Percentiles rank a stretch among this genome's conserved stretches.
Evolutionary conservation across 73 alveolate species (phyloP).

Genomic region (Tetrahymena elliotti): DNA sequence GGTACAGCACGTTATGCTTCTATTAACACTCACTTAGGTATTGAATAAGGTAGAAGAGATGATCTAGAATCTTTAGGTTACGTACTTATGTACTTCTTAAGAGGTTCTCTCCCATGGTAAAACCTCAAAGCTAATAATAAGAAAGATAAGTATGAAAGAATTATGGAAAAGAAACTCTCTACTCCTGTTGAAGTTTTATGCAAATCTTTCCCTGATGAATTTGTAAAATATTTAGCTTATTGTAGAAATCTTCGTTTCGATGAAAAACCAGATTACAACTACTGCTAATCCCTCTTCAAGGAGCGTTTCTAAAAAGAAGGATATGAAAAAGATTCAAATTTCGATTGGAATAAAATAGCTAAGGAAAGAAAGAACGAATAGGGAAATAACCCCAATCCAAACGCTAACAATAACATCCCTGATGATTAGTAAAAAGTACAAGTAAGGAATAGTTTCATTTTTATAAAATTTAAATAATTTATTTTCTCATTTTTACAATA

Average conservation of each 20-base stretch:
- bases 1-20: conserved; percentile 94
- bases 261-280: conserved; percentile 79
- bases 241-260: conserved; percentile 72
- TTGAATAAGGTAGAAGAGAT: conserved; percentile 86
- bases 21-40: conserved; percentile 85
- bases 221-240: conserved; percentile 60
- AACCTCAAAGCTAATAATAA: conserved; percentile 65
- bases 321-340: conserved; percentile 55
- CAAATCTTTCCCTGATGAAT: conserved; percentile 71
- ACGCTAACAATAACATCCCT: neutral
- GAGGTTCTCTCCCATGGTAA: conserved; percentile 88
- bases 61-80: conserved; percentile 86
- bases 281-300: conserved; percentile 60
- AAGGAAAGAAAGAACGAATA: neutral
- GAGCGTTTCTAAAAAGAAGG: conserved; percentile 40
- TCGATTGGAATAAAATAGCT: conserved; percentile 57
- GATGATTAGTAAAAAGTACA: neutral
- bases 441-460: neutral
- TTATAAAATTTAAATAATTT: no score
- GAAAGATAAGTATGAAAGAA: conserved; percentile 62
- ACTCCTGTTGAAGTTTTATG: conserved; percentile 69
- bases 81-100: conserved; percentile 74
- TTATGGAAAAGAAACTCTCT: conserved; percentile 53
- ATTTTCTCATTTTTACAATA: neutral
- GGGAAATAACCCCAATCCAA: neutral